Evolutionary conservation across 768 basidiomycete genomes (phyloP), one percentile per base, ranked within the genome.

Genomic region (Myochromella boudieri): DNA sequence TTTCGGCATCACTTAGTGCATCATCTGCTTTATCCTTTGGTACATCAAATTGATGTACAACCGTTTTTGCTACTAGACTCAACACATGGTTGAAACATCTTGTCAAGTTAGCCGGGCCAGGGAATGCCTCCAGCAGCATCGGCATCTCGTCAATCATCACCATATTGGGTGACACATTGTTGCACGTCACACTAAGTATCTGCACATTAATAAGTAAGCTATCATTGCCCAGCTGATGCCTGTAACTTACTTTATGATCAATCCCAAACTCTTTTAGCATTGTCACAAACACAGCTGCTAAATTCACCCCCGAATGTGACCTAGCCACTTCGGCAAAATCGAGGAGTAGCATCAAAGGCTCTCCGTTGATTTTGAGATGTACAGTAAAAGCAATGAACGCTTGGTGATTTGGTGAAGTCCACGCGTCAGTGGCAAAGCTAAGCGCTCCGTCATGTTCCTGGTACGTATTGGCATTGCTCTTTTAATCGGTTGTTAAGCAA

Each of bases 71-170:
- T 1, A 68, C 55, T 0, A 77, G 53, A 31, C 68, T 71, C 15
- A 74, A 15, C 3, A 69, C 54, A 37, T 77, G 75, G 0, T 54
- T 44, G 42, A 77, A 74, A 48, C 75, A 78, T 0, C 58, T 38
- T 0, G 59, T 61, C 1, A 55, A 65, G 18, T 57, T 67, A 0
- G 44, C 48, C 0, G 21, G n/a, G 2, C 67, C 66, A 3, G 48
- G 44, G 34, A 66, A 70, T 0, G 14, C 20, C 0, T 27, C 32
- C 0, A 75, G 7, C 1, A 57, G 42, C 0, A 53, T 17, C 2
- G 18, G 33, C 4, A 76, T 62, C 18, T 55, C 33, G 0, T 50
- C 40, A 0, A 68, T 56, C 67, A 76, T 69, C 0, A 29, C 53
- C 43, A 69, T 63, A 42, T 74, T 74, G 8, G 51, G 48, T 0